Base-by-base conservation (phyloP, 2,329 filamentous ascomycete species). In the Exophiala calicioides region DNA sequence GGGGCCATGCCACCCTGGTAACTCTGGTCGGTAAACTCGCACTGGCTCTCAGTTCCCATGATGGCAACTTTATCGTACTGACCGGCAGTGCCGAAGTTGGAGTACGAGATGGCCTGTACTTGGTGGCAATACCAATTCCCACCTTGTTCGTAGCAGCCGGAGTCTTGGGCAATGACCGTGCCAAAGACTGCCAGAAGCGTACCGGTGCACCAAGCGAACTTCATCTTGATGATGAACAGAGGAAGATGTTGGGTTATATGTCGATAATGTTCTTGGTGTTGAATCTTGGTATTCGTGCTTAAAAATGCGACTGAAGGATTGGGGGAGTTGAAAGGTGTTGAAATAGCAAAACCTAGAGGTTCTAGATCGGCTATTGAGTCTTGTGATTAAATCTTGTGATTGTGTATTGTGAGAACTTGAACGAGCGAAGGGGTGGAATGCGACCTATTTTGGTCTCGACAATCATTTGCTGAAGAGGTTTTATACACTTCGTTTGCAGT, bases 61-160 rank as follows among this genome's bases (percentile, higher is more conserved):
- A 62, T 59, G 19, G 74, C 79, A 26, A 90, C 77, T 44, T 77
- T 76, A 49, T 85, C 76, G 71, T 88, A 90, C 33, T 68, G 70
- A 29, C 85, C 85, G 32, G 73, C 58, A 37, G 72, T 71, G 21
- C 78, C 78, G 57, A 88, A 76, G 44, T 80, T 79, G 48, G 68
- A 67, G 66, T 88, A 90, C n/a, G 79, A 76, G 65, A 90, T 84
- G 37, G 81, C 78, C 47, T 77, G 68, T 47, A 89, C 82, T 26
- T 49, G 39, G 18, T 44, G 38, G 66, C 84, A 86, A 68, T 84
- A 88, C 70, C 68, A 83, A 66, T 87, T 88, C 51, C 80, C 79
- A 18, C 60, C 40, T 23, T 52, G 49, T 26, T 48, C 24, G 21
- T 47, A 45, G 35, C 49, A 52, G 33, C 38, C 38, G 13, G 36